phyloP scores from a whole-genome alignment of 345 rosid species.

The Reutealis trisperma region DNA sequence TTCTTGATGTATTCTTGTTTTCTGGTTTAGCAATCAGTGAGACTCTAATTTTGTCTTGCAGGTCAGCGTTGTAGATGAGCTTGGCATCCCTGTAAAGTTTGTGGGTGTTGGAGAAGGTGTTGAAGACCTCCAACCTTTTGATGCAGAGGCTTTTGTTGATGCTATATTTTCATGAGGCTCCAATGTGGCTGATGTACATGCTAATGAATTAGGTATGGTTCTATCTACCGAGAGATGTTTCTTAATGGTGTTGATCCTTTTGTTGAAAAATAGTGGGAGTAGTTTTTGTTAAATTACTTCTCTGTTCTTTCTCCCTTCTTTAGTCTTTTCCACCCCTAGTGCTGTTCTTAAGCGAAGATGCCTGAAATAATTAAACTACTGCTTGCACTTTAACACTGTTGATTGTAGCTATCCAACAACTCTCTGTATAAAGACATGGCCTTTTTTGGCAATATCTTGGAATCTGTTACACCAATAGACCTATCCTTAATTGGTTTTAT shows the following conservation, averaged over 20 bases:
- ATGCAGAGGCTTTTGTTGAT: conserved; percentile 76
- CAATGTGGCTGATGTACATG: neutral
- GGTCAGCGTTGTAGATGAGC: conserved; percentile 96
- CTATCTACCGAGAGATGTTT: neutral
- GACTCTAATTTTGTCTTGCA: conserved; percentile 31
- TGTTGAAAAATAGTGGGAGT: neutral
- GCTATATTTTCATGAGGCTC: conserved; percentile 71
- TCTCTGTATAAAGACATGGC: neutral
- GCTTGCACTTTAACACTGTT: neutral
- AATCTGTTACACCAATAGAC: too few species aligned
- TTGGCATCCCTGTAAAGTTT: conserved; percentile 91
- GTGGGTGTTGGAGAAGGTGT: conserved; percentile 92
- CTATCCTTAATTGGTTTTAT: neutral
- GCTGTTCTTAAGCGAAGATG: neutral
- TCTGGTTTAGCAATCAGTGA: neutral
- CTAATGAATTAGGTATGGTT: neutral
- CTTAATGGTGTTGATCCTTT: neutral
- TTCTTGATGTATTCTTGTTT: neutral
- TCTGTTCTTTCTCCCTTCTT: too few species aligned
- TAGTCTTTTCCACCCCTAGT: too few species aligned
- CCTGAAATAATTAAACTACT: neutral
- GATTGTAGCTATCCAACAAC: neutral
- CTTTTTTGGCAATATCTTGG: neutral
- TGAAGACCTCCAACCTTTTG: conserved; percentile 95
- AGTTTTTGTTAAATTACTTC: neutral